A percentile compares a stretch with the other conserved stretches of the same genome.
These are phyloP conservation scores for Coemansia sp. DNA, from an alignment of 192 early-diverging fungal genomes.

Conservation along the genomic window DNA sequence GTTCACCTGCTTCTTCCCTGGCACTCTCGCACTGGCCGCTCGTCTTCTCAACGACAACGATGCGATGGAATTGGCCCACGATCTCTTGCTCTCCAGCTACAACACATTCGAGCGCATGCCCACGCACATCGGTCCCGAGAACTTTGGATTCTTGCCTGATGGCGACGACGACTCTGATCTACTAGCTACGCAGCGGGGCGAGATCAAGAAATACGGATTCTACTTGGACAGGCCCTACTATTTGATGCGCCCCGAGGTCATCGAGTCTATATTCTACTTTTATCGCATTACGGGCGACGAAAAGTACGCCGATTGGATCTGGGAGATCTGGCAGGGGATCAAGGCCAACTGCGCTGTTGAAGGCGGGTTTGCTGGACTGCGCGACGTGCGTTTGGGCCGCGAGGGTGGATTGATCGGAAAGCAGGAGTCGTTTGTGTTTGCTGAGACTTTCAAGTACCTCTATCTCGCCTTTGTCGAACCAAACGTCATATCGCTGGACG, in stretches of 20 bases:
- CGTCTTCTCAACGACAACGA: slow-evolving; percentile 45
- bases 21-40: slow-evolving; percentile 47
- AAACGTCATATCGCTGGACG: slow-evolving; percentile 70
- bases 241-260: slow-evolving; percentile 85
- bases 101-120: slow-evolving; percentile 51
- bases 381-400: slow-evolving; percentile 42
- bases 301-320: slow-evolving; percentile 75
- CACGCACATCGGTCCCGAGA: slow-evolving; percentile 51
- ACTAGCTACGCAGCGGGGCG: slow-evolving; percentile 23
- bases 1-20: slow-evolving; percentile 52
- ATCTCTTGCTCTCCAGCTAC: slow-evolving; percentile 40
- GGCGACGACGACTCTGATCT: slow-evolving; percentile 44
- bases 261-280: slow-evolving; percentile 87
- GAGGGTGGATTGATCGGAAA: slow-evolving; percentile 38
- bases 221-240: slow-evolving; percentile 55
- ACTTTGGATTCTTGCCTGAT: slow-evolving; percentile 49
- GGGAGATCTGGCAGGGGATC: slow-evolving; percentile 88
- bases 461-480: slow-evolving; percentile 80
- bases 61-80: slow-evolving; percentile 31
- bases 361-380: slow-evolving; percentile 66
- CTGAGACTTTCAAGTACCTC: slow-evolving; percentile 96
- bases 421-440: slow-evolving; percentile 81
- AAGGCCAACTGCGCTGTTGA: slow-evolving; percentile 71
- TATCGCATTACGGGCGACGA: slow-evolving; percentile 87
- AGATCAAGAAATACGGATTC: slow-evolving; percentile 52